Evolutionary conservation across 805 yeast genomes (phyloP).

Genomic region (Teunomyces aglyptinius): DNA sequence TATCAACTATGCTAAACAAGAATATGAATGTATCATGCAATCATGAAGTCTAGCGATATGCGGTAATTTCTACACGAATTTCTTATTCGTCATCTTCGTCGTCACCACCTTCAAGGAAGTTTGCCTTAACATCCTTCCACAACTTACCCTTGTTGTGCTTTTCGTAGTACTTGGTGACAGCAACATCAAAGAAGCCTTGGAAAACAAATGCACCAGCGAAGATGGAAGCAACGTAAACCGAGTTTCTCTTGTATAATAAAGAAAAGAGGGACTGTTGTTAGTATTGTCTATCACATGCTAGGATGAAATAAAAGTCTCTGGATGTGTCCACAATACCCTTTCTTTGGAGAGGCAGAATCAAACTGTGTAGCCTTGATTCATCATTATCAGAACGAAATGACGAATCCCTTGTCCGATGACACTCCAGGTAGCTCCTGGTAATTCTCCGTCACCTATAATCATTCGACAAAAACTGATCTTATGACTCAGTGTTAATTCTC

Average conservation of each 20-base stretch:
- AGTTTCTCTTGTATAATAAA: conserved; percentile 69
- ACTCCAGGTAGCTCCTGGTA: too few species aligned
- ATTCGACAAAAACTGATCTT: too few species aligned
- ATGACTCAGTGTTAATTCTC: too few species aligned
- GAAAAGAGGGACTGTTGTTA: conserved; percentile 22
- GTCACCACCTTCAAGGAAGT: conserved; percentile 52
- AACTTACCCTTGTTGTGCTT: conserved; percentile 80
- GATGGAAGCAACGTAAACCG: conserved; percentile 79
- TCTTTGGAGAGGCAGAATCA: background rate
- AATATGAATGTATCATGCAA: background rate
- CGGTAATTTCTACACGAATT: conserved; percentile 2
- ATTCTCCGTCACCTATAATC: too few species aligned
- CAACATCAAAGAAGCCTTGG: conserved; percentile 72
- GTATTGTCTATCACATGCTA: conserved; percentile 8
- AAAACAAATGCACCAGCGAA: conserved; percentile 83
- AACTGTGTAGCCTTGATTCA: background rate
- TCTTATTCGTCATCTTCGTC: conserved; percentile 49
- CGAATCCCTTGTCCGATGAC: too few species aligned
- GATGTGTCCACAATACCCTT: background rate
- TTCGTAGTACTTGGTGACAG: conserved; percentile 69
- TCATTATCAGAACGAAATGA: background rate
- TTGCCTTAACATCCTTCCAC: conserved; percentile 76
- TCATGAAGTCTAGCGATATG: background rate
- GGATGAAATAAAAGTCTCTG: background rate
- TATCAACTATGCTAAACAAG: conserved; percentile 1